Base-by-base conservation (phyloP, 305 asterid species). In the Fraxinus floribunda region DNA sequence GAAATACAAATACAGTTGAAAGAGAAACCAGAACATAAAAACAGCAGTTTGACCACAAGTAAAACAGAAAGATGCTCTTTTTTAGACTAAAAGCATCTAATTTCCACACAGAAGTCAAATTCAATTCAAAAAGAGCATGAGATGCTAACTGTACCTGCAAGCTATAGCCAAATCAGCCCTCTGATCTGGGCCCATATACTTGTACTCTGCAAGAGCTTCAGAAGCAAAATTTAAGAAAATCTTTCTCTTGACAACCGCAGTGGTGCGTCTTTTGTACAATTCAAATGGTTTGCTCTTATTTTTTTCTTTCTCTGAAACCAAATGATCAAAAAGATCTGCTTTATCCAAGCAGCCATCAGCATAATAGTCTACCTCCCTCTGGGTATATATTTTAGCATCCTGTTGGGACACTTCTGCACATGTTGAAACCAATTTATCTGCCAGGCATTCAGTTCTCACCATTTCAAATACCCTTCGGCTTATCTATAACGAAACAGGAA, bases 101-200 rank as follows among this genome's bases (percentile, higher is more conserved):
- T 60, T 60, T 35, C 7, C 73, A 24, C 35, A 26, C 15, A 64
- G 7, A 3, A 64, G 73, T 22, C 44, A 71, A 68, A 68, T 3
- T 71, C 76, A 15, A 64, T 78, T 77, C 35, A 74, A 13, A 30
- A 57, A 30, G 57, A 78, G 20, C 29, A 30, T 30, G 32, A 60
- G 81, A 88, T 76, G 86, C 82, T 70, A 83, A 77, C 75, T 49
- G 7, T 91, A 97, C 99, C 98, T 97, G 98, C 98, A 97, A 75
- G 97, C 98, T 82, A 90, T 87, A 83, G 88, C 83, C 88, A 97
- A 86, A 87, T 97, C 98, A 83, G 97, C 97, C 90, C 95, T 91
- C 88, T 97, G 99, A 85, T 97, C 91, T 41, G 94, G 94, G 49
- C 97, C 98, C 36, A 96, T 91, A 83, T 94, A 96, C 89, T 94